A percentile compares a stretch with the other conserved stretches of the same genome.
Evolutionary conservation across 78 protist species (phyloP).

Genomic region (Emiliania huxleyi): DNA sequence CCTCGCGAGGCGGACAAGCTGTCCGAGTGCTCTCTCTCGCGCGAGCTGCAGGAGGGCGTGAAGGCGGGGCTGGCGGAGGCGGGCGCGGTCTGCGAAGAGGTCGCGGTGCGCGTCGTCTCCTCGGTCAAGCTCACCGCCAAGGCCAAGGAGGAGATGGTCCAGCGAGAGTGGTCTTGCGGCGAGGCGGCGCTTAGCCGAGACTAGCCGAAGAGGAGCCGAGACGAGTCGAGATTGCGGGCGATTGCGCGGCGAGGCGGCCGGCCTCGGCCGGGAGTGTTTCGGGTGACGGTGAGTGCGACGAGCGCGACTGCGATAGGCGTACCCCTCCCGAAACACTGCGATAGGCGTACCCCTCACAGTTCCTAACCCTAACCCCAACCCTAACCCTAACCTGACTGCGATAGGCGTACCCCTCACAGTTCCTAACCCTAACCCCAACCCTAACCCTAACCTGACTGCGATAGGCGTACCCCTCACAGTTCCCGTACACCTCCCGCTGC

Average conservation of each 20-base stretch:
- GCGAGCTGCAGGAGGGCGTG: neutral
- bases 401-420: too few species aligned
- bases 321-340: too few species aligned
- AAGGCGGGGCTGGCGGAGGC: neutral
- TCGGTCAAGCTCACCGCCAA: neutral
- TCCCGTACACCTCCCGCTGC: neutral
- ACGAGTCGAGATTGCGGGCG: too few species aligned
- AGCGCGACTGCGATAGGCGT: too few species aligned
- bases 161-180: neutral
- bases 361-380: too few species aligned
- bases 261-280: too few species aligned
- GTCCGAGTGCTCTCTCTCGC: neutral
- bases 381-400: neutral
- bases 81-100: neutral
- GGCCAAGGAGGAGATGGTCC: neutral
- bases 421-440: too few species aligned
- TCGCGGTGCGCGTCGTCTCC: neutral
- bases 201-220: too few species aligned
- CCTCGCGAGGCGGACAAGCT: neutral
- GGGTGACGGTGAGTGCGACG: too few species aligned
- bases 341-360: too few species aligned
- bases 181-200: too few species aligned
- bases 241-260: too few species aligned
- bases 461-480: neutral
- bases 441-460: neutral